Base-by-base conservation (phyloP, 148 eudicot genomes). In the Cornus florida region DNA sequence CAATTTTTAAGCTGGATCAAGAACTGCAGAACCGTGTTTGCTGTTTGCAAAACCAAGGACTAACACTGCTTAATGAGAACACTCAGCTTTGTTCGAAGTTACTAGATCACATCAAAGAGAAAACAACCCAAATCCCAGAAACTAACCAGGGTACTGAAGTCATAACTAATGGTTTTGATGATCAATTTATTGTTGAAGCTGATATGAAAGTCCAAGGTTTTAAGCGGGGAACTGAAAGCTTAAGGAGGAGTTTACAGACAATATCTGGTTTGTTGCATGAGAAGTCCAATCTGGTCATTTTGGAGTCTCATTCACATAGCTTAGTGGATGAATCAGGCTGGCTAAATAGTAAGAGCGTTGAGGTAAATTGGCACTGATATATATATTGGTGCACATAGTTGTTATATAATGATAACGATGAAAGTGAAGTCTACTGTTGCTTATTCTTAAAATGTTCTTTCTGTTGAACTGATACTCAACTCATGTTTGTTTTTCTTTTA, bases 141-240 rank as follows among this genome's bases (percentile, higher is more conserved):
- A 79, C 78, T 67, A 82, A 74, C 67, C 84, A 90, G 38, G 79
- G 79, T 35, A 33, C 6, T 67, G 86, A 80, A 74, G 73, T 65
- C 4, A 68, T 72, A 72, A 70, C 77, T 43, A 80, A 65, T 65
- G 82, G 87, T 80, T 79, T 91, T 28, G 88, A 87, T 81, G 81
- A 87, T 23, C 95, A 91, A 77, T 87, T 88, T 73, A 22, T 91
- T 69, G 77, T 93, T 77, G 99, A 96, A 76, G 89, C 90, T 65
- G 97, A 92, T 22, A 83, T 90, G 86, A 91, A 89, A 85, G 82
- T 96, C 78, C 97, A 96, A 76, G 94, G 97, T 66, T 85, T 89
- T 32, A 91, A 89, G 76, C 82, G 95, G 82, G 90, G 92, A 48
- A 81, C 78, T 38, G 98, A 92, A 77, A 88, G 80, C 80, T 75